Evolutionary conservation across 2,329 filamentous ascomycete species (phyloP).

Genomic region (Hymenoscyphus repandus): DNA sequence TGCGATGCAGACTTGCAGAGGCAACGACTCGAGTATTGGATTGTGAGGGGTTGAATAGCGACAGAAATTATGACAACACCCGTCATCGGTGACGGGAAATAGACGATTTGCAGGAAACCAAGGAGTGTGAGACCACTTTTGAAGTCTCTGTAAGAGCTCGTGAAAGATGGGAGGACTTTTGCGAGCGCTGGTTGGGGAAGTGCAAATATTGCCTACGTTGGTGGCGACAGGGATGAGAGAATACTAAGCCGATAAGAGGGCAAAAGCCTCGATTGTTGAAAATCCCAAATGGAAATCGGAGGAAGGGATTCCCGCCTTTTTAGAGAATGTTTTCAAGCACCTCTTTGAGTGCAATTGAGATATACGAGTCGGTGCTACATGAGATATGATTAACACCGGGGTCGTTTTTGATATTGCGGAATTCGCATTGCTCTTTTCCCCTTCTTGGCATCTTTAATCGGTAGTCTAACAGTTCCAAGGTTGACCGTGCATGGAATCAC

Average conservation of each 20-base stretch:
- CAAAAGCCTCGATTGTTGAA: not conserved
- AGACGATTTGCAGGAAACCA: not conserved
- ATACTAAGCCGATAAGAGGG: conserved; percentile 1
- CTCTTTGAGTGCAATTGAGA: not conserved
- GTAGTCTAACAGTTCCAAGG: no score
- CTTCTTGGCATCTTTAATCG: not conserved
- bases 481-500: no score
- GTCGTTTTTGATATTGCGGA: not conserved
- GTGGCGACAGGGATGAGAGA: conserved; percentile 21
- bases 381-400: no score
- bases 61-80: not conserved
- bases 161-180: conserved; percentile 3
- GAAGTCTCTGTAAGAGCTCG: conserved; percentile 1
- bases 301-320: not conserved
- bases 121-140: not conserved
- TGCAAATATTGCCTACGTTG: conserved; percentile 7
- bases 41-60: no score
- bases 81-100: not conserved
- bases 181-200: conserved; percentile 8
- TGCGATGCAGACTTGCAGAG: no score
- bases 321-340: not conserved
- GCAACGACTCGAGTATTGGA: no score
- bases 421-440: not conserved
- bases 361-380: not conserved
- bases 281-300: not conserved